phyloP scores from a whole-genome alignment of 2,329 filamentous ascomycete species.

The Fusarium sororula region DNA sequence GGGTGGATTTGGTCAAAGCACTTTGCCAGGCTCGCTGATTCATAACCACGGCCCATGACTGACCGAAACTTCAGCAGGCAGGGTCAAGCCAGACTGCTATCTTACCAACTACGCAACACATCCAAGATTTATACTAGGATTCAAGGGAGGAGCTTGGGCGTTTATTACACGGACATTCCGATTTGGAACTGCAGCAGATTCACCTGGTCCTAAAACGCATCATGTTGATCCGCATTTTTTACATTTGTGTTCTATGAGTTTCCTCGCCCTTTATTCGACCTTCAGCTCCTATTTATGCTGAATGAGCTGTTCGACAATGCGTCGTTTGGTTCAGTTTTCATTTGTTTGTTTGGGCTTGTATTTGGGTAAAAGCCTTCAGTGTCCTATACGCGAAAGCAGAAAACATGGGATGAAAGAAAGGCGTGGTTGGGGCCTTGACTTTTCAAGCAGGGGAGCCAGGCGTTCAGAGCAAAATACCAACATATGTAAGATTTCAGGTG shows the following conservation, averaged over 20 bases:
- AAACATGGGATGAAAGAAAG: slow-evolving; percentile 8
- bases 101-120: slow-evolving; percentile 35
- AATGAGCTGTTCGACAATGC: slow-evolving; percentile 23
- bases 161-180: slow-evolving; percentile 36
- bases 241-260: slow-evolving; percentile 25
- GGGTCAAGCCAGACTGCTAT: slow-evolving; percentile 15
- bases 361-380: slow-evolving; percentile 27
- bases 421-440: slow-evolving; percentile 16
- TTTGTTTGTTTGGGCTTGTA: slow-evolving; percentile 34
- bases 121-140: slow-evolving; percentile 39
- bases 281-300: slow-evolving; percentile 22
- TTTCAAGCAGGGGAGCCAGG: slow-evolving; percentile 35
- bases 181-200: slow-evolving; percentile 29
- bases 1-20: slow-evolving; percentile 99
- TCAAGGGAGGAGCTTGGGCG: slow-evolving; percentile 36
- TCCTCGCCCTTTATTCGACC: slow-evolving; percentile 4
- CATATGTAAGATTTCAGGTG: slow-evolving; percentile 43
- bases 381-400: slow-evolving; percentile 15
- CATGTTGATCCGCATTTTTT: slow-evolving; percentile 24
- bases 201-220: slow-evolving; percentile 17
- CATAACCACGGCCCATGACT: slow-evolving; percentile 41
- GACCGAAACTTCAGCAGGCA: slow-evolving; percentile 25
- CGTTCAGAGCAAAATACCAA: slow-evolving; percentile 45
- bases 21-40: slow-evolving; percentile 76
- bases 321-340: slow-evolving; percentile 28